Percentiles rank a stretch among this genome's conserved stretches.
phyloP scores from a whole-genome alignment of 306 rosid genomes.

The Dryas octopetala region DNA sequence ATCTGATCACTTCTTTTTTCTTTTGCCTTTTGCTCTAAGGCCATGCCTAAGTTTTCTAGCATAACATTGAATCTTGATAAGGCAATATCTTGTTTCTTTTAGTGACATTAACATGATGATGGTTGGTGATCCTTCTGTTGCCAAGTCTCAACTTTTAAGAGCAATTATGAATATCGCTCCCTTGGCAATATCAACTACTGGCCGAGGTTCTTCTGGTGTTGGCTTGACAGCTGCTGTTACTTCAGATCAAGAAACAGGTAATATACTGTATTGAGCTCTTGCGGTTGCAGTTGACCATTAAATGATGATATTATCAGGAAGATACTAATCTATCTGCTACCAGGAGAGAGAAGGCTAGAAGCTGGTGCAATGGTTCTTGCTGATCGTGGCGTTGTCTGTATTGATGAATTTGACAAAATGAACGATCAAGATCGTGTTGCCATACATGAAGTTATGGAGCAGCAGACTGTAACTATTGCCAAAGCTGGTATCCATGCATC shows the following conservation, averaged over 20 bases:
- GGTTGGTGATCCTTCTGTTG: constrained; percentile 99
- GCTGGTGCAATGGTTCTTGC: constrained; percentile 99
- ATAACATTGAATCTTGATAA: constrained; percentile 17
- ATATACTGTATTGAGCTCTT: constrained; percentile 18
- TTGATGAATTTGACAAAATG: constrained; percentile 99
- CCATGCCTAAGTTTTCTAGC: neutral
- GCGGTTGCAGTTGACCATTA: constrained; percentile 5
- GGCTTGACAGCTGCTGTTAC: constrained; percentile 99
- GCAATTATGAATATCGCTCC: constrained; percentile 97
- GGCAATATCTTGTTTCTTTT: constrained; percentile 27
- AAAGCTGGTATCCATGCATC: constrained; percentile 99
- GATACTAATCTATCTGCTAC: constrained; percentile 20
- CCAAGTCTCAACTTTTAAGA: constrained; percentile 95
- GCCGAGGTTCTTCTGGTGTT: constrained; percentile 98
- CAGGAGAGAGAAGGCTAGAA: constrained; percentile 98
- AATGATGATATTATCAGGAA: constrained; percentile 8
- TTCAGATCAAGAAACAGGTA: constrained; percentile 97
- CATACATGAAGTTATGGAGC: constrained; percentile 99
- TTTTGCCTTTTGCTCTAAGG: neutral
- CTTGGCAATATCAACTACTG: constrained; percentile 94
- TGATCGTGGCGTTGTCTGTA: constrained; percentile 98
- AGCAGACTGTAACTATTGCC: constrained; percentile 97
- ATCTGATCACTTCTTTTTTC: neutral
- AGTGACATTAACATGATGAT: constrained; percentile 99
- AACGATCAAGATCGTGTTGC: constrained; percentile 97